Evolutionary conservation across 2,329 filamentous ascomycete genomes (phyloP).

Genomic region (Trichoderma sp.): DNA sequence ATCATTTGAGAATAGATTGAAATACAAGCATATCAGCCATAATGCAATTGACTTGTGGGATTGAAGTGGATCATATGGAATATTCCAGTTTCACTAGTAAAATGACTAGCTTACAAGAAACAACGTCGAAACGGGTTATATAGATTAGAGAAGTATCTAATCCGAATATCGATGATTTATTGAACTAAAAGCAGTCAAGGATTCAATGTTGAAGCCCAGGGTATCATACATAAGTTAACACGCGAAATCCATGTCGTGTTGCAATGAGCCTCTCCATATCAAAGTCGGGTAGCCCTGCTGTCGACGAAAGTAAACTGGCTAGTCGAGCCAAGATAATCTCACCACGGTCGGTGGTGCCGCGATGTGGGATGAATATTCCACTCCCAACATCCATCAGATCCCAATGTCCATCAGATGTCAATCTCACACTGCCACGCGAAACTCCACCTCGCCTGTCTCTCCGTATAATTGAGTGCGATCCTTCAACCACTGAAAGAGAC

Average conservation of each 20-base stretch:
- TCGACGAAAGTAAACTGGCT: background rate
- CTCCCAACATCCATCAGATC: background rate
- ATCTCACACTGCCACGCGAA: constrained; percentile 28
- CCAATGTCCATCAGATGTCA: background rate
- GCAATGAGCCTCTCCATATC: background rate
- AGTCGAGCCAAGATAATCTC: background rate
- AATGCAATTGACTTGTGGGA: too few species aligned
- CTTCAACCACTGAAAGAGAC: constrained; percentile 48
- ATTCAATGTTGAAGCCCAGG: background rate
- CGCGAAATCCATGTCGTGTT: background rate
- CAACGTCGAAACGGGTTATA: too few species aligned
- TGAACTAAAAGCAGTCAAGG: background rate
- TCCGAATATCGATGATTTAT: background rate
- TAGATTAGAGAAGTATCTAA: background rate
- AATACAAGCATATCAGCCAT: too few species aligned
- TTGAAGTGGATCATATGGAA: too few species aligned
- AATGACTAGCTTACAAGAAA: too few species aligned
- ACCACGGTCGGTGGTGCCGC: background rate
- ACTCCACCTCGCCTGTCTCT: constrained; percentile 32
- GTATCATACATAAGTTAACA: background rate
- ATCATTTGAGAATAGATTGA: background rate
- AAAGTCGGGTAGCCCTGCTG: background rate
- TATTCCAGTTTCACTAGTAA: too few species aligned
- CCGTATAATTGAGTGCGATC: constrained; percentile 42
- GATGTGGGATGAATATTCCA: background rate